Conservation (phyloP, 2,329 filamentous ascomycete species). For the Zymoseptoria crescenta region DNA sequence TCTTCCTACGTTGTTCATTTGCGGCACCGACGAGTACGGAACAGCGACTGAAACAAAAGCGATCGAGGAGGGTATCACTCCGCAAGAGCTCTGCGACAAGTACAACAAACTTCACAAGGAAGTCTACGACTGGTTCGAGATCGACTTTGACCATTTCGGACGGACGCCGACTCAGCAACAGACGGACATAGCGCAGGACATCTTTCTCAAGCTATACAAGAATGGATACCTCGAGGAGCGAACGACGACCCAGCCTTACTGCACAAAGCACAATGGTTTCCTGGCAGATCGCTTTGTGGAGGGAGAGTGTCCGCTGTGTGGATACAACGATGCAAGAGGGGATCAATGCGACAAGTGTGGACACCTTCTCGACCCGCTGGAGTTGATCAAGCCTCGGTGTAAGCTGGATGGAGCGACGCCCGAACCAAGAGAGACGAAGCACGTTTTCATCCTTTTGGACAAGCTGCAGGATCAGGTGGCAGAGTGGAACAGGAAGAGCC, state of each 20-base stretch:
- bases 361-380: constrained; percentile 41
- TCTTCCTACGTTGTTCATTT: constrained; percentile 73
- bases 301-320: constrained; percentile 66
- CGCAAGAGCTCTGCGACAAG: constrained; percentile 80
- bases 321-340: constrained; percentile 45
- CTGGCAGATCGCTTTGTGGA: constrained; percentile 82
- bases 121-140: constrained; percentile 94
- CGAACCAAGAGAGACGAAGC: constrained; percentile 73
- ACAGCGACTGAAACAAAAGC: constrained; percentile 95
- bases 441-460: constrained; percentile 82
- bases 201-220: constrained; percentile 79
- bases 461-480: constrained; percentile 70
- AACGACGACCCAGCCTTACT: constrained; percentile 83
- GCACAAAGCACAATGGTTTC: constrained; percentile 56
- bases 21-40: constrained; percentile 89
- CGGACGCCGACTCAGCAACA: constrained; percentile 83
- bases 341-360: constrained; percentile 49
- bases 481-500: constrained; percentile 67
- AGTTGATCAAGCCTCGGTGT: constrained; percentile 75
- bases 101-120: constrained; percentile 85
- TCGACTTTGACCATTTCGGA: constrained; percentile 90
- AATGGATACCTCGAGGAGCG: constrained; percentile 85
- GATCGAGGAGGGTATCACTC: constrained; percentile 75
- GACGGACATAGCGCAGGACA: constrained; percentile 85
- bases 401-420: constrained; percentile 83